Base-by-base conservation (phyloP, 225 moss, liverwort and hornwort species). In the Rhytidiadelphus loreus region DNA sequence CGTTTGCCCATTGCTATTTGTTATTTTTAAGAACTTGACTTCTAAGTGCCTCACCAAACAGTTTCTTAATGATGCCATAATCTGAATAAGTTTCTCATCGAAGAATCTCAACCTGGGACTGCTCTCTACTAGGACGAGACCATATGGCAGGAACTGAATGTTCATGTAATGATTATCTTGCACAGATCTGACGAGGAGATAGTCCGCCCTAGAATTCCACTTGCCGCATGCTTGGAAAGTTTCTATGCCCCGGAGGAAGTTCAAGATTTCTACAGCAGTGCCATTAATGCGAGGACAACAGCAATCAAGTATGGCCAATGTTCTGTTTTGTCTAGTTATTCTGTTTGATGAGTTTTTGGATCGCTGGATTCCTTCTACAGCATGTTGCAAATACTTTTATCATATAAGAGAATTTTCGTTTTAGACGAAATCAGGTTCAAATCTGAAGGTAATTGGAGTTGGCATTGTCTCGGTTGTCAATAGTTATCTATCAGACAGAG, bases 201-300 rank as follows among this genome's bases (percentile, higher is more conserved):
- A 78, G 91, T 99, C 52, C 97, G 99, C 44, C 99, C 99, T 50
- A 93, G 99, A 90, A 95, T 99, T 89, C 96, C 97, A 50, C 94
- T 99, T 82, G 90, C 95, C 53, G 97, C 97, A 87, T 99, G 99
- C 89, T 92, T 99, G 90, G 95, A 96, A 90, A 94, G 93, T 82
- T 96, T 96, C 86, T 96, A 93, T 94, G 96, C 96, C 55, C 92
- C 97, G 28, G 99, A 97, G 88, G 99, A 99, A 96, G 94, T 99
- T 63, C 95, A 96, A 90, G 99, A 99, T 90, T 99, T 99, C 74
- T 97, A 94, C 86, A 99, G 99, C 89, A 97, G 95, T 88, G 99
- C 99, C 69, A 97, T 95, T 43, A 97, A 94, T 86, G 94, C 96
- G 62, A 96, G 95, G 90, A 99, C 99, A 89, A 99, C 96, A 84